phyloP scores from a whole-genome alignment of 2,329 filamentous ascomycete species.

The Zymoseptoria crescenta region DNA sequence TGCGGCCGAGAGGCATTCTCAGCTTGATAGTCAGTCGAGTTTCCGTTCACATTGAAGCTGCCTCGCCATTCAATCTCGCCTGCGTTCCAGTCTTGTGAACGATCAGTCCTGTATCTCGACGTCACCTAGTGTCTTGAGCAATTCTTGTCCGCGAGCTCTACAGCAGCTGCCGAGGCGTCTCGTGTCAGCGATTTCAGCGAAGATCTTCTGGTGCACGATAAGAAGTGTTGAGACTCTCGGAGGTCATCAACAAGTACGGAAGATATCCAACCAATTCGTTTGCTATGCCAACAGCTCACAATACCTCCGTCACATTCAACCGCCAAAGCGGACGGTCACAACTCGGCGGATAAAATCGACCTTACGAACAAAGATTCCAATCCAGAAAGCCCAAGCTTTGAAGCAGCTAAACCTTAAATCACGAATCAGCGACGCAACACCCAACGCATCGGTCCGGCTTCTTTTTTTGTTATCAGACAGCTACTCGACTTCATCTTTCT shows the following conservation, averaged over 20 bases:
- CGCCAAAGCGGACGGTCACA: neutral
- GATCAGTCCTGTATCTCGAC: neutral
- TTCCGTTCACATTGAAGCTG: neutral
- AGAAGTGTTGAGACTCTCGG: neutral
- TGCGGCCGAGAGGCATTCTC: neutral
- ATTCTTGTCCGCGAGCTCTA: neutral
- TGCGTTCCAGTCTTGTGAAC: neutral
- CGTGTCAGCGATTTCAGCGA: neutral
- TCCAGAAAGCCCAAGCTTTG: neutral
- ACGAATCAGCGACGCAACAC: neutral
- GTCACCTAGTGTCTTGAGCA: neutral
- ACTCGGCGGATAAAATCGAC: neutral
- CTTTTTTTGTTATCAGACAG: neutral
- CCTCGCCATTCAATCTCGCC: neutral
- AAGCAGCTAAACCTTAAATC: neutral
- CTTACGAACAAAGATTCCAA: neutral
- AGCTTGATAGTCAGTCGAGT: neutral
- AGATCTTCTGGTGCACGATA: neutral
- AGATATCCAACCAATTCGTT: neutral
- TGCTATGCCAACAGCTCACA: neutral
- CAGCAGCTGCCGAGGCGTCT: neutral
- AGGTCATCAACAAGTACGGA: neutral
- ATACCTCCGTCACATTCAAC: neutral
- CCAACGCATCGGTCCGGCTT: neutral
- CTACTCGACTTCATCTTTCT: conserved; percentile 1